Evolutionary conservation across 768 basidiomycete species (phyloP).

Genomic region (Boletus reticuloceps): DNA sequence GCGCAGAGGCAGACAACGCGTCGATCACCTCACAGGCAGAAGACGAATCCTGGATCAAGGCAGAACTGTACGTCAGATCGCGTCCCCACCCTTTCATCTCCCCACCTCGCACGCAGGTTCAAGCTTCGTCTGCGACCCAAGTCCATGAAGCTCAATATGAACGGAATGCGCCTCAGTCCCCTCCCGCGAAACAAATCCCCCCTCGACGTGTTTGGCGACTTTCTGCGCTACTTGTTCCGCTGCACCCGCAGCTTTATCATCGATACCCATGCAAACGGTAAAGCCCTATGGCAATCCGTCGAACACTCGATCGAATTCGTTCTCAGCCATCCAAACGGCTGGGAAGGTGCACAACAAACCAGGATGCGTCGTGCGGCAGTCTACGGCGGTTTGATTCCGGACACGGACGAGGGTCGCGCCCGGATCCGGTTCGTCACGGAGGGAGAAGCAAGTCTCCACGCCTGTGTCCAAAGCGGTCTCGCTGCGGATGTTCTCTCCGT

Average conservation of each 20-base stretch:
- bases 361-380: constrained; percentile 76
- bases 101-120: constrained; percentile 45
- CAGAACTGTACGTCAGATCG: constrained; percentile 59
- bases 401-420: constrained; percentile 69
- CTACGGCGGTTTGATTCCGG: constrained; percentile 68
- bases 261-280: constrained; percentile 81
- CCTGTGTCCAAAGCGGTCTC: constrained; percentile 74
- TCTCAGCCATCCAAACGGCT: constrained; percentile 77
- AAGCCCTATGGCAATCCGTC: constrained; percentile 64
- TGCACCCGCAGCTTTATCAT: constrained; percentile 75
- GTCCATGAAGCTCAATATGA: constrained; percentile 79
- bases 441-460: constrained; percentile 81
- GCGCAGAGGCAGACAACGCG: constrained; percentile 71
- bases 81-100: not conserved
- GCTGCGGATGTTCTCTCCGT: constrained; percentile 77
- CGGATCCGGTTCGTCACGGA: constrained; percentile 80
- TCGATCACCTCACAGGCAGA: constrained; percentile 62
- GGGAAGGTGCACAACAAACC: constrained; percentile 74
- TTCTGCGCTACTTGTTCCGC: constrained; percentile 67
- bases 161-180: constrained; percentile 72
- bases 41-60: constrained; percentile 75
- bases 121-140: constrained; percentile 77
- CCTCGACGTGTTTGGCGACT: constrained; percentile 78
- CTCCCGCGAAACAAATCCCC: constrained; percentile 67
- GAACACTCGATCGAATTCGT: constrained; percentile 72